Evolutionary conservation across 75 land plant genomes (phyloP).

Genomic region (Adiantum capillusveneris): DNA sequence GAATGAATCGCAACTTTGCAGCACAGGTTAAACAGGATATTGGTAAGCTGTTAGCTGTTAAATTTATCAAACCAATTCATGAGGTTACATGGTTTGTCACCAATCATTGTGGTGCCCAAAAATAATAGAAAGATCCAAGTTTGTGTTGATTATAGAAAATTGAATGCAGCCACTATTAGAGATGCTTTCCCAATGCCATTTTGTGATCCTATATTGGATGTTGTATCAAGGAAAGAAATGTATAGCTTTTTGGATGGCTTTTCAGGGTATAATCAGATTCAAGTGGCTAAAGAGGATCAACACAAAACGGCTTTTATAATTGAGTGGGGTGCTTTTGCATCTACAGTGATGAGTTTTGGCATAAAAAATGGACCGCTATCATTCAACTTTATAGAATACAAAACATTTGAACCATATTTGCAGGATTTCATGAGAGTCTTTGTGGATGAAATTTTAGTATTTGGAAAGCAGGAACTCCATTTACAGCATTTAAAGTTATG

Average conservation of each 20-base stretch:
- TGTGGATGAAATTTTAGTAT: too few species aligned
- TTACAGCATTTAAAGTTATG: too few species aligned
- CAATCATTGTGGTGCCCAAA: conserved; percentile 9
- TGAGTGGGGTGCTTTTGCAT: not conserved
- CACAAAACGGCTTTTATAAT: conserved; percentile 5
- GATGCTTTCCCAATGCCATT: conserved; percentile 8
- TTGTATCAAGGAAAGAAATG: not conserved
- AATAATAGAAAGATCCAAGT: not conserved
- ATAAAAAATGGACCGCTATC: conserved; percentile 3
- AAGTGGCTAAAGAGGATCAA: not conserved
- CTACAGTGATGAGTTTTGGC: conserved; percentile 5
- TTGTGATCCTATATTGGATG: conserved; percentile 5
- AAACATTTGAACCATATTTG: too few species aligned
- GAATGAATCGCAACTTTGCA: conserved; percentile 6
- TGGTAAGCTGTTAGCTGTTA: not conserved
- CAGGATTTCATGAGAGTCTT: too few species aligned
- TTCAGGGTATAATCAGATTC: conserved; percentile 9
- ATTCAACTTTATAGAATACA: too few species aligned
- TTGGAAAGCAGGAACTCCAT: too few species aligned
- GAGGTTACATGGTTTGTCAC: conserved; percentile 11
- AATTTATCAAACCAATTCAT: conserved; percentile 8
- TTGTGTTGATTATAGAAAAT: not conserved
- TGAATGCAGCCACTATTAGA: not conserved
- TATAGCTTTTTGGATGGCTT: conserved; percentile 9
- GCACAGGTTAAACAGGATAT: conserved; percentile 12